Percentiles rank a stretch among this genome's conserved stretches.
Conservation (phyloP, 306 rosid genomes). For the Dalbergia cochinchinensis region DNA sequence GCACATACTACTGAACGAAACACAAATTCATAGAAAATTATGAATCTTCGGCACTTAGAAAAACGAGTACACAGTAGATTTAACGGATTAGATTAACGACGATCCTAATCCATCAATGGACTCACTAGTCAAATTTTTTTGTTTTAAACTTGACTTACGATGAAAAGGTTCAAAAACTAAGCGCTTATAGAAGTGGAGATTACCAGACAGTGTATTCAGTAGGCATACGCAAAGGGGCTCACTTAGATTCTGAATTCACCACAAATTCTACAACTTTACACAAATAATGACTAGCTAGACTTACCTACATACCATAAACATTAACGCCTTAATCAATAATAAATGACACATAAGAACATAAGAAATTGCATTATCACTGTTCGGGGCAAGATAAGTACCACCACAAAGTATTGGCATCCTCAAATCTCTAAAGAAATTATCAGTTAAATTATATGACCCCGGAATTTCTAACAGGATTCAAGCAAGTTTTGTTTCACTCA, state of each 20-base stretch:
- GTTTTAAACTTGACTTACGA: no score
- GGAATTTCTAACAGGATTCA: neutral
- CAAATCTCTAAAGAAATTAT: neutral
- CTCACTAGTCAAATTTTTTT: no score
- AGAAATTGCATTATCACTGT: neutral
- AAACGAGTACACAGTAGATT: no score
- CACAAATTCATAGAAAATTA: no score
- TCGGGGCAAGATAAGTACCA: neutral
- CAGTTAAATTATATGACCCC: conserved; percentile 4
- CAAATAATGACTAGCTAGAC: neutral
- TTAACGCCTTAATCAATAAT: neutral
- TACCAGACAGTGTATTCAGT: no score
- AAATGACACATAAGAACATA: neutral
- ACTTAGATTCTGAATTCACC: neutral
- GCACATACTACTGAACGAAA: no score
- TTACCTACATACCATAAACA: neutral
- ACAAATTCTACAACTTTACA: neutral
- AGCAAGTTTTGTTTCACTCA: neutral
- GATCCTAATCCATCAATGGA: no score
- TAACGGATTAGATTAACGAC: no score
- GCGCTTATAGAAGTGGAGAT: no score
- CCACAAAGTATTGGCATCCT: neutral
- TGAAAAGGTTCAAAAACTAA: no score
- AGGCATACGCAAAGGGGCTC: no score
- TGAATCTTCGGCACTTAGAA: no score